Evolutionary conservation across 495 filamentous ascomycete genomes (phyloP), one percentile per base, ranked within the genome.

Genomic region (Aspergillus ellipticus): DNA sequence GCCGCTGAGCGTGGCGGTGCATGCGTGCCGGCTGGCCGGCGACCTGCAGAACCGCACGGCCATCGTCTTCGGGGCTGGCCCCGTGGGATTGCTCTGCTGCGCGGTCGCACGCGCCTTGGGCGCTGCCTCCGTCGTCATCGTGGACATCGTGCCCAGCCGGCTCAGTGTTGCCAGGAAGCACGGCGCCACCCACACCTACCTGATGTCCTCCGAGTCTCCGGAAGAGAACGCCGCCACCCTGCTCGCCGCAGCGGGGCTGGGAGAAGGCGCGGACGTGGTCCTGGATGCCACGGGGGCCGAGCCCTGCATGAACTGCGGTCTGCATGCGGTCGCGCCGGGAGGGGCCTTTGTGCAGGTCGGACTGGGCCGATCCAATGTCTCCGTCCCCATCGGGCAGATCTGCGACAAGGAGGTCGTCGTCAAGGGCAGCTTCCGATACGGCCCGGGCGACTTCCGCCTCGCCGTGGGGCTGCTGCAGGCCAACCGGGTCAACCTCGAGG

Each of bases 271-370:
- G 4, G 87, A 95, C 71, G 82, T 85, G 11, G 87, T 86, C 11
- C 89, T 97, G 55, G 92, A 97, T 71, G 89, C 91, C 15, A 85
- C 82, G 4, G 92, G 92, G 19, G 92, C 88, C 1, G 88, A 90
- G 65, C 77, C 81, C 1, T 88, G 82, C 51, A 88, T 96, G 64
- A 85, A 93, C 67, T 80, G 84, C 1, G 84, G 80, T 0, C 79
- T 96, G 52, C 82, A 94, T 73, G 77, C 79, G 15, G 75, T 93
- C 3, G 73, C 85, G 42, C 69, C 77, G 42, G 90, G 91, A 11
- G 92, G 92, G 6, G 85, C 84, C 0, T 94, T 90, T 66, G 87
- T 96, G 1, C 92, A 96, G 74, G 90, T 82, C 53, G 92, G 91
- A 7, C 85, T 95, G 80, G 92, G 91, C 55, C 84, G 85, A 66